Evolutionary conservation across 2,329 filamentous ascomycete species (phyloP), one percentile per base, ranked within the genome.

Genomic region (Hypoxylon sp.): DNA sequence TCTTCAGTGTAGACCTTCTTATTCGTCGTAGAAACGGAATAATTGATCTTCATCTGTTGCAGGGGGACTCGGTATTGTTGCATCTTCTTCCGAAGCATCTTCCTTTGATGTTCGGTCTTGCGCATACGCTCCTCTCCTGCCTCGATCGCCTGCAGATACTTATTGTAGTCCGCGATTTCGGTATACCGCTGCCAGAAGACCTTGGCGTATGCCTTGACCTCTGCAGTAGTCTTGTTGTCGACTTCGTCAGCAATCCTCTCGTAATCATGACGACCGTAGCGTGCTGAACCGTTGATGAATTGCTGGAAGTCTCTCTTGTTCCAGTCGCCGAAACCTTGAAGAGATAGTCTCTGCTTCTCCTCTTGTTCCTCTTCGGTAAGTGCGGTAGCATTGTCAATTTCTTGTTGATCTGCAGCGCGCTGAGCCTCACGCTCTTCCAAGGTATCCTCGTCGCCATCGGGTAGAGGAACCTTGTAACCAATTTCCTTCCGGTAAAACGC

Each of bases 1-100:
- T 99, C 96, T 79, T 99, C 97, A 0, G 94, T 98, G 79, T 99
- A 99, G 0, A 99, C 94, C 84, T 99, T 99, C 85, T 99, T 99
- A 88, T 99, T 99, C 8, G 97, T 99, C 1, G 96, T 99, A 6
- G 94, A 97, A 29, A 99, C 96, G 0, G 94, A 97, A 81, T 99
- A 99, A 82, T 97, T 98, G 84, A 99, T 94, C 85, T 97, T 97
- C 76, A 99, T 89, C 81, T 99, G 96, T 80, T 99, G 96, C 15
- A 99, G 87, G 24, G 96, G 97, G 54, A 98, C 95, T n/a, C 96
- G 92, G 79, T 97, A 98, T 85, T 96, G 93, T 75, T 91, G 88
- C 87, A 99, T 92, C 88, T 99, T 99, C 87, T 94, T 97, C 70
- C 91, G 90, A 61, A 99, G 87, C 84, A 98, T 91, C 81, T 97